Evolutionary conservation across 129 eudicot species (phyloP).

Genomic region (Arctium minus): DNA sequence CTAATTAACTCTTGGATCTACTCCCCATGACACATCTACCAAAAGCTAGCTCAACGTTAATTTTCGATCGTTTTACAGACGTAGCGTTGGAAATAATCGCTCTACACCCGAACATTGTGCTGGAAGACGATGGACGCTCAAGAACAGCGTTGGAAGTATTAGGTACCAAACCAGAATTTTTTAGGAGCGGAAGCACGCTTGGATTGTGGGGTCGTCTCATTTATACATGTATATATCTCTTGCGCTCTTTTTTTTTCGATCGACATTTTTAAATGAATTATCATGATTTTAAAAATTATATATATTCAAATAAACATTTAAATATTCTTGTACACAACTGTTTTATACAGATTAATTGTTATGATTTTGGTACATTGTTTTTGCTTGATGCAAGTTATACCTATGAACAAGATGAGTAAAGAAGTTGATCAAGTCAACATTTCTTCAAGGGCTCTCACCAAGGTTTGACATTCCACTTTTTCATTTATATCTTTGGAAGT

Average conservation of each 20-base stretch:
- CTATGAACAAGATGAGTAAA: neutral
- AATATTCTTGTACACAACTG: neutral
- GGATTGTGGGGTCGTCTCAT: slow-evolving; percentile 17
- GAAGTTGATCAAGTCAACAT: neutral
- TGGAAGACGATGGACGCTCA: neutral
- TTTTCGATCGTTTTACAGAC: slow-evolving; percentile 1
- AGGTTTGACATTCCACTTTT: neutral
- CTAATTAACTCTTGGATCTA: neutral
- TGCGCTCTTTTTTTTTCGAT: neutral
- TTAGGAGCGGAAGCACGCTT: slow-evolving; percentile 12
- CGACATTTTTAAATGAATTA: neutral
- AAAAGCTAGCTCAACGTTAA: neutral
- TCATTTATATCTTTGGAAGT: too few species aligned
- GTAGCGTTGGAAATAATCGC: slow-evolving; percentile 12
- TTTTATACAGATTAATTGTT: too few species aligned
- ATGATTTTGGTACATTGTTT: neutral
- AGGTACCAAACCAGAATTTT: slow-evolving; percentile 17
- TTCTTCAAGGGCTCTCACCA: neutral
- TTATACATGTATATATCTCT: slow-evolving; percentile 6
- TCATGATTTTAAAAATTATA: too few species aligned
- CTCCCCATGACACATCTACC: neutral
- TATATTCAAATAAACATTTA: neutral
- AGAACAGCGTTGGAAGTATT: slow-evolving; percentile 11
- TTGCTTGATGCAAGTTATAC: neutral
- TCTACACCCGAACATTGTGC: slow-evolving; percentile 4